Base-by-base conservation (phyloP, 2,329 filamentous ascomycete species). In the Penicillium sp. region DNA sequence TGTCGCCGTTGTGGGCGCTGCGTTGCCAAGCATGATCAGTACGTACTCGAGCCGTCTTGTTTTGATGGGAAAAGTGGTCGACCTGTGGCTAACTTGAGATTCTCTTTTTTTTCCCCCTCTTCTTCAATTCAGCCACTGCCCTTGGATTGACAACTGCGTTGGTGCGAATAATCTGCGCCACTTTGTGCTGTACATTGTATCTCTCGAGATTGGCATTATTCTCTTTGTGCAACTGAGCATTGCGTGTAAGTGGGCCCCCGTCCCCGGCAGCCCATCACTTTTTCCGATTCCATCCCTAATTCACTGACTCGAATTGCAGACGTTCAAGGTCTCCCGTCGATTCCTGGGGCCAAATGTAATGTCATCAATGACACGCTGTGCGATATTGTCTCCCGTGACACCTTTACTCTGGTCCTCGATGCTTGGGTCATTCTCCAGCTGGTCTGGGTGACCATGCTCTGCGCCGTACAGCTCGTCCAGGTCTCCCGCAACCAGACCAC, bases 21-120 rank as follows among this genome's bases (percentile, higher is more conserved):
- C 66, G 88, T 98, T 46, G 90, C 91, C 46, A 95, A 94, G 69
- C 89, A 95, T 71, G 93, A 98, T 65, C 93, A 98, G 89, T 94
- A 72, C 78, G 88, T 78, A 28, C 35, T 4, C 13, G n/a, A 26
- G 12, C 12, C 27, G 36, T 9, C 18, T 53, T 39, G 47, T 29
- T 27, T 3, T 18, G 18, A 45, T 39, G n/a, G 29, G 56, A 43
- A 48, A 24, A 2, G 18, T 18, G 18, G 18, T 18, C 18, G 18
- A 18, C 18, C 18, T 18, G 18, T 18, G 18, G 18, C 18, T 18
- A 18, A 18, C 18, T 18, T 18, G 18, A 18, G 18, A 18, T 18
- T 18, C 18, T 18, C 18, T 18, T 18, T 18, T 18, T 18, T 18
- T 18, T 18, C 18, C 18, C 18, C 18, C 18, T 18, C 18, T 18